These are phyloP conservation scores for Lichtheimia ramosa DNA, from an alignment of 371 early-diverging fungal species.

Conservation along the genomic window DNA sequence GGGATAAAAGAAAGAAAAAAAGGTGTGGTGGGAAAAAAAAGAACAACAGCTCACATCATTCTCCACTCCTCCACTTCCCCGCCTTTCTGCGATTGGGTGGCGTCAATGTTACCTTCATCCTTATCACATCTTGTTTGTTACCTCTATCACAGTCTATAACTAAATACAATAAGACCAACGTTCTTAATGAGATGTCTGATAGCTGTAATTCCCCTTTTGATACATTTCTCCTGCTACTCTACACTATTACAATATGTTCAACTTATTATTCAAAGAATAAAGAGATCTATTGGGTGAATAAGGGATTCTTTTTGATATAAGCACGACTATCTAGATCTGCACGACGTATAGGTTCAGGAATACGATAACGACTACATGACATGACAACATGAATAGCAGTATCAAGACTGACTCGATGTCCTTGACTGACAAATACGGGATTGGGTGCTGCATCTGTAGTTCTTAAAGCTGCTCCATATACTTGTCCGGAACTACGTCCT, in stretches of 20 bases:
- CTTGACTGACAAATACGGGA: slow-evolving; percentile 86
- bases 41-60: not conserved
- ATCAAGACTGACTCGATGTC: slow-evolving; percentile 72
- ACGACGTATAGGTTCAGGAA: slow-evolving; percentile 89
- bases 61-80: too few relatives aligned
- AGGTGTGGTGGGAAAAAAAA: slow-evolving; percentile 2
- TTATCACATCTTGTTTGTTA: too few relatives aligned
- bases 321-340: slow-evolving; percentile 72
- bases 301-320: slow-evolving; percentile 24
- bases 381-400: slow-evolving; percentile 69
- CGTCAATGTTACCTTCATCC: too few relatives aligned
- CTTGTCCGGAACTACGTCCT: slow-evolving; percentile 39
- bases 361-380: slow-evolving; percentile 64
- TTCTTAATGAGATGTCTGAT: too few relatives aligned
- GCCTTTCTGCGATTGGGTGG: too few relatives aligned
- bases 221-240: too few relatives aligned
- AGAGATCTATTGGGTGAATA: too few relatives aligned
- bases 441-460: slow-evolving; percentile 55
- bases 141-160: too few relatives aligned
- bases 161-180: too few relatives aligned
- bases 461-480: slow-evolving; percentile 67
- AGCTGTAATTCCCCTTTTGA: too few relatives aligned
- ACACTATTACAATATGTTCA: too few relatives aligned
- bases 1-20: slow-evolving; percentile 1
- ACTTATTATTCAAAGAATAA: too few relatives aligned